phyloP scores from a whole-genome alignment of 768 basidiomycete species.

The Leccinum pellstonianum region DNA sequence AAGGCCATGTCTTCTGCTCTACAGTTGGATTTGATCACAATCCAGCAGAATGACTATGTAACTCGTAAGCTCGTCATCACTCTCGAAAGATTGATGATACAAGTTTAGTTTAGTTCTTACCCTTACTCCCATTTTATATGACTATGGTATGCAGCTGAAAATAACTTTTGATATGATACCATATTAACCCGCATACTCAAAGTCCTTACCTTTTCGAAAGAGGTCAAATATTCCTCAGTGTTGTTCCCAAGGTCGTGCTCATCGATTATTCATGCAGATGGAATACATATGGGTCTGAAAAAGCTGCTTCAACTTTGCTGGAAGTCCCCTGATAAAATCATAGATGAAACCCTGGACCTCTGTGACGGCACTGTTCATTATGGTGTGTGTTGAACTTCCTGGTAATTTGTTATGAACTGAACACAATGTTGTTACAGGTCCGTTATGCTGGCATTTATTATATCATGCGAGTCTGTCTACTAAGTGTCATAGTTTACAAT shows the following conservation, averaged over 20 bases:
- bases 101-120: not conserved
- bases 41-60: not conserved
- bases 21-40: not conserved
- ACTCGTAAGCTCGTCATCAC: not conserved
- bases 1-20: not conserved
- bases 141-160: not conserved
- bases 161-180: not conserved
- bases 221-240: too few relatives aligned
- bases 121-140: not conserved
- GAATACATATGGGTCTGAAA: not conserved
- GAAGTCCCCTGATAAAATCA: not conserved
- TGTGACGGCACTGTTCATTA: not conserved
- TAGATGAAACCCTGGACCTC: not conserved
- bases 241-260: not conserved
- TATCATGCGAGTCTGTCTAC: not conserved
- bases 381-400: not conserved
- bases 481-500: not conserved
- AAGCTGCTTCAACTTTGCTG: too few relatives aligned
- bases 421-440: not conserved
- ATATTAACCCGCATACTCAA: not conserved
- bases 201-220: not conserved
- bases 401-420: too few relatives aligned
- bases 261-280: not conserved
- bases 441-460: conserved; percentile 14
- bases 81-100: not conserved